Base-by-base conservation (phyloP, 345 rosid species). In the Hibiscus trionum region DNA sequence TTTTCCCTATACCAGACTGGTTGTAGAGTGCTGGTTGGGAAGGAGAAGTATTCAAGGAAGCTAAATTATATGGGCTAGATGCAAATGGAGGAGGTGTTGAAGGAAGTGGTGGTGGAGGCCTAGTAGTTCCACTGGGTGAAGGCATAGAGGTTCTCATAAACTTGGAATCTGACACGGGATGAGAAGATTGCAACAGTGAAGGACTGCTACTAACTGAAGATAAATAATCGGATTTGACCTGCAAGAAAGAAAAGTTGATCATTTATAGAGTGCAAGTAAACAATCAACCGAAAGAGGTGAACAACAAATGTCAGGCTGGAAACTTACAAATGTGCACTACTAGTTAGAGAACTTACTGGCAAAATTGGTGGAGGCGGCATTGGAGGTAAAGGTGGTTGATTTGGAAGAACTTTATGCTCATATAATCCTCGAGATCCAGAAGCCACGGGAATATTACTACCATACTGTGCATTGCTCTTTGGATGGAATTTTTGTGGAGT, bases 361-460 rank as follows among this genome's bases (percentile, higher is more conserved):
- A 85, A 80, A 61, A 86, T 71, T 70, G 81, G 73, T 72, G 97
- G 96, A 39, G 97, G 97, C 6, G 96, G 97, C 86, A 89, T 83
- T 35, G 90, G 90, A 76, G 99, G 97, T 80, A 95, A 83, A 76
- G 99, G 97, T 69, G 98, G 99, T 77, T 90, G 97, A 80, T 81
- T 87, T 47, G 82, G 78, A 74, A 82, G 65, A 76, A 73, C 66
- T 80, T 88, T 90, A 73, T 82, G 90, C 61, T 92, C 97, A 78
- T 95, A 89, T 61, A 76, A 73, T 80, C 97, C 96, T 70, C 91
- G 89, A 70, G 86, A 79, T 68, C 85, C 88, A 69, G 79, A 65
- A 59, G 73, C 85, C 15, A 66, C 78, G 17, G 75, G 82, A 67
- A 65, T 47, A 64, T 81, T 84, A 58, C 78, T 77, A 27, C 73